phyloP scores from a whole-genome alignment of 2,329 filamentous ascomycete genomes.

The Scedosporium minutisporum region DNA sequence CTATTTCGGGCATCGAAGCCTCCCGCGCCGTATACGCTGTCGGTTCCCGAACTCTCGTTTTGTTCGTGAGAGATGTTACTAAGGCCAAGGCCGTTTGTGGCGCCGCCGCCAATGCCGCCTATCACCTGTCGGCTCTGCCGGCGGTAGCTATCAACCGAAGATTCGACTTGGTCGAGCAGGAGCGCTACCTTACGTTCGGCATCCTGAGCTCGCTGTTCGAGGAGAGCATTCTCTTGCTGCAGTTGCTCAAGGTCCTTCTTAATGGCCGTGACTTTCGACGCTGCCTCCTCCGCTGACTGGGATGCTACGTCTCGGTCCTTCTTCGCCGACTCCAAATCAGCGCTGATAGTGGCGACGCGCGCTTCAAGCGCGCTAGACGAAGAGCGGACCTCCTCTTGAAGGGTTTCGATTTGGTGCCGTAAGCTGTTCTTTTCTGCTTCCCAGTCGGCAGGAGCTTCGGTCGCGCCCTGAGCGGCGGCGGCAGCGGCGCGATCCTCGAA shows the following conservation, averaged over 20 bases:
- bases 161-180: slow-evolving; percentile 87
- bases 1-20: slow-evolving; percentile 43
- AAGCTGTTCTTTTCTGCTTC: slow-evolving; percentile 62
- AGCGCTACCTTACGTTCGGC: slow-evolving; percentile 90
- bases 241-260: slow-evolving; percentile 69
- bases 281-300: slow-evolving; percentile 41
- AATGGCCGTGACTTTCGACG: slow-evolving; percentile 47
- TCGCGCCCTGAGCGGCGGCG: slow-evolving; percentile 23
- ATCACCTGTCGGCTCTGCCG: slow-evolving; percentile 54
- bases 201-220: slow-evolving; percentile 78
- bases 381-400: slow-evolving; percentile 59
- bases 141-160: slow-evolving; percentile 88
- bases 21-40: slow-evolving; percentile 53
- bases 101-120: slow-evolving; percentile 10
- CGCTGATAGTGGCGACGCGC: slow-evolving; percentile 57
- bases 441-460: slow-evolving; percentile 53
- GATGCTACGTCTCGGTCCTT: slow-evolving; percentile 61
- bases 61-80: slow-evolving; percentile 31
- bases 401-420: slow-evolving; percentile 55
- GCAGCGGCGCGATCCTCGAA: slow-evolving; percentile 45
- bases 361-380: slow-evolving; percentile 61
- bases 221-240: slow-evolving; percentile 67
- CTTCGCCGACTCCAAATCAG: slow-evolving; percentile 57
- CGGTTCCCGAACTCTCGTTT: slow-evolving; percentile 48
- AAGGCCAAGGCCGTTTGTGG: slow-evolving; percentile 24